A percentile compares a stretch with the other conserved stretches of the same genome.
These are phyloP conservation scores for Backusella westeae DNA, from an alignment of 192 early-diverging fungal species.

Conservation along the genomic window DNA sequence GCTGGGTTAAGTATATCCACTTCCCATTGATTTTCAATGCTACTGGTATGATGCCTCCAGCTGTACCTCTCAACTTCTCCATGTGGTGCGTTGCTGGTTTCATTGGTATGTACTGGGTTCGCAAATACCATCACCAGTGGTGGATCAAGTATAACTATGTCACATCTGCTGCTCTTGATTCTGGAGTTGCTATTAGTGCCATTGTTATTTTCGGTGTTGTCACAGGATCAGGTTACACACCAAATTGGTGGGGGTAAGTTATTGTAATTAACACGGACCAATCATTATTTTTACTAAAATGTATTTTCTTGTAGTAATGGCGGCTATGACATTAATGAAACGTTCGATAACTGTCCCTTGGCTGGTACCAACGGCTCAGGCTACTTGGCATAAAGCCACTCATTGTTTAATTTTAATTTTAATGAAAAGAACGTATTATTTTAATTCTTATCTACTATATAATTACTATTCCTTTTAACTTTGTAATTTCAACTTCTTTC, in stretches of 20 bases:
- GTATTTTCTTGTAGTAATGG: neutral
- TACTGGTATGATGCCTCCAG: conserved; percentile 55
- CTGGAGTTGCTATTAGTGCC: conserved; percentile 41
- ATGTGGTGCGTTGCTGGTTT: conserved; percentile 48
- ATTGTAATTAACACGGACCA: no score
- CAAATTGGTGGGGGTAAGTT: conserved; percentile 30
- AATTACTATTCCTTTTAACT: neutral
- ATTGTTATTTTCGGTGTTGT: conserved; percentile 47
- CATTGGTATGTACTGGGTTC: conserved; percentile 51
- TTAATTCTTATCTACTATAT: neutral
- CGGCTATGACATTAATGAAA: conserved; percentile 12
- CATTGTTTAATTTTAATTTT: neutral
- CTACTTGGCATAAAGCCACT: neutral
- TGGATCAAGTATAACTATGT: conserved; percentile 71
- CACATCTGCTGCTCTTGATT: conserved; percentile 58
- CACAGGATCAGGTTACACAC: conserved; percentile 22
- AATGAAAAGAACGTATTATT: neutral
- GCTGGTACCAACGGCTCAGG: conserved; percentile 8
- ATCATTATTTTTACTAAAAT: no score
- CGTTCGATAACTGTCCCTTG: conserved; percentile 22
- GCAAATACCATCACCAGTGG: conserved; percentile 52
- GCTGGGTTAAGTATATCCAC: conserved; percentile 51
- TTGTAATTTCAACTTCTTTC: neutral
- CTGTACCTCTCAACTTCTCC: conserved; percentile 45
- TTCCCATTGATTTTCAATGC: conserved; percentile 55